Percentiles rank a stretch among this genome's conserved stretches.
These are phyloP conservation scores for Nelumbo lutea DNA, from an alignment of 164 flowering plant species.

Conservation along the genomic window DNA sequence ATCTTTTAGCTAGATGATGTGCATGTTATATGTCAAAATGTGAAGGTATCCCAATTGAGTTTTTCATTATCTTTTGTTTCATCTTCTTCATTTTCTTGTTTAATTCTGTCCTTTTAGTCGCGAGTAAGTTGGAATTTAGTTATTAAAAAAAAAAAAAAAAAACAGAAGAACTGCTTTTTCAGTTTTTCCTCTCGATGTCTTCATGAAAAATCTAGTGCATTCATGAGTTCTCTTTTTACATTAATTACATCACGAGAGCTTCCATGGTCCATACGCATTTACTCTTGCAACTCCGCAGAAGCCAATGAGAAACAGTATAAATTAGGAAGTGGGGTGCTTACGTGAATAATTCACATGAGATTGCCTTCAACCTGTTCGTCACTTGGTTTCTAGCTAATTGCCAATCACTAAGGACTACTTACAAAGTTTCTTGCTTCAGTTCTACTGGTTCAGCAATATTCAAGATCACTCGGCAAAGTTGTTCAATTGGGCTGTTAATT, in stretches of 20 bases:
- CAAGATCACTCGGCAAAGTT: too few species aligned
- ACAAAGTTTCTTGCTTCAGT: not conserved
- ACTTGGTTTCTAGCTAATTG: not conserved
- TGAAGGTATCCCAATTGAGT: too few species aligned
- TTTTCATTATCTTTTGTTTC: too few species aligned
- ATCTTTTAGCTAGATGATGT: too few species aligned
- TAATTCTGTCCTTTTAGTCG: too few species aligned
- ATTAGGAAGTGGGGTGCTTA: not conserved
- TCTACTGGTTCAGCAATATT: not conserved
- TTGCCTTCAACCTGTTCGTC: not conserved
- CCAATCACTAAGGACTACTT: not conserved
- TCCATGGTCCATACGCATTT: constrained; percentile 16
- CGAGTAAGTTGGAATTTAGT: too few species aligned
- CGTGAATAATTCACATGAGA: not conserved
- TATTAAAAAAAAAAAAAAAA: too few species aligned
- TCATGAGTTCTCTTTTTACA: not conserved
- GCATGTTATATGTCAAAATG: too few species aligned
- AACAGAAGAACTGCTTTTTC: too few species aligned
- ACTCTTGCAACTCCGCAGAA: not conserved
- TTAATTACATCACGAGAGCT: constrained; percentile 19
- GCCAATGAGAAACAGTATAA: constrained; percentile 2
- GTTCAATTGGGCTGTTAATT: not conserved
- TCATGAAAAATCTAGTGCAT: constrained; percentile 19
- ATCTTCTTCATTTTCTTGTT: too few species aligned
- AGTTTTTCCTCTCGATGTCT: too few species aligned